phyloP scores from a whole-genome alignment of 352 stramenopile species.

The Phytophthora sp. region DNA sequence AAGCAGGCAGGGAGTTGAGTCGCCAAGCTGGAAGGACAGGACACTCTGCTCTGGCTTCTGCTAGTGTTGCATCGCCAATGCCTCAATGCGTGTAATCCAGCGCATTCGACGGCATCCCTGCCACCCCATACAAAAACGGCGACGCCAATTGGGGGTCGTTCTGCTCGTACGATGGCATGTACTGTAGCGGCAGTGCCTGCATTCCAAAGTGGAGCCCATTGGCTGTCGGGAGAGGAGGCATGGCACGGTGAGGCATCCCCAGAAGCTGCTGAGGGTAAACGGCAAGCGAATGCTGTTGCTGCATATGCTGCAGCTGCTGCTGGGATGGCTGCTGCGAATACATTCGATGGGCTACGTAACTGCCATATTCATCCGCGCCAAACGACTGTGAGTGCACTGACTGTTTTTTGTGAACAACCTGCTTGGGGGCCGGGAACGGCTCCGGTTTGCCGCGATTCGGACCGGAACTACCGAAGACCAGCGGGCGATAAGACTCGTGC shows the following conservation, averaged over 20 bases:
- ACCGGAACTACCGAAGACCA: slow-evolving; percentile 90
- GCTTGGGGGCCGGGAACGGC: slow-evolving; percentile 72
- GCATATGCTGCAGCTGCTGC: slow-evolving; percentile 38
- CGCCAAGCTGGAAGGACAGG: slow-evolving; percentile 20
- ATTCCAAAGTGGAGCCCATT: slow-evolving; percentile 32
- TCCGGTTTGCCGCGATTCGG: slow-evolving; percentile 70
- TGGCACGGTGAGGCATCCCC: slow-evolving; percentile 33
- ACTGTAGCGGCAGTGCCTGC: slow-evolving; percentile 34
- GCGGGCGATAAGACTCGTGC: slow-evolving; percentile 91
- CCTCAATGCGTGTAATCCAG: slow-evolving; percentile 40
- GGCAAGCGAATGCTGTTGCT: slow-evolving; percentile 40
- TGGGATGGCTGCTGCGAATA: slow-evolving; percentile 31
- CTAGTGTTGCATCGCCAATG: slow-evolving; percentile 17
- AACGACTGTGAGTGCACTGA: slow-evolving; percentile 36
- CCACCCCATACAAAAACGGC: slow-evolving; percentile 45
- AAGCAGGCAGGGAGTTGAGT: slow-evolving; percentile 26
- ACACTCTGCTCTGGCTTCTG: slow-evolving; percentile 18
- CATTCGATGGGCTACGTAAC: slow-evolving; percentile 36
- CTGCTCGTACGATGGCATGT: slow-evolving; percentile 42
- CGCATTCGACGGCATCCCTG: slow-evolving; percentile 34
- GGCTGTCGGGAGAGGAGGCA: slow-evolving; percentile 35
- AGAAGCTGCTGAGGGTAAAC: slow-evolving; percentile 40
- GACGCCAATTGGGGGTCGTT: slow-evolving; percentile 38
- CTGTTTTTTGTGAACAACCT: slow-evolving; percentile 52
- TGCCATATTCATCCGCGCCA: slow-evolving; percentile 39